Percentiles rank a stretch among this genome's conserved stretches.
phyloP scores from a whole-genome alignment of 192 early-diverging fungal genomes.

The Coemansia javaensis region DNA sequence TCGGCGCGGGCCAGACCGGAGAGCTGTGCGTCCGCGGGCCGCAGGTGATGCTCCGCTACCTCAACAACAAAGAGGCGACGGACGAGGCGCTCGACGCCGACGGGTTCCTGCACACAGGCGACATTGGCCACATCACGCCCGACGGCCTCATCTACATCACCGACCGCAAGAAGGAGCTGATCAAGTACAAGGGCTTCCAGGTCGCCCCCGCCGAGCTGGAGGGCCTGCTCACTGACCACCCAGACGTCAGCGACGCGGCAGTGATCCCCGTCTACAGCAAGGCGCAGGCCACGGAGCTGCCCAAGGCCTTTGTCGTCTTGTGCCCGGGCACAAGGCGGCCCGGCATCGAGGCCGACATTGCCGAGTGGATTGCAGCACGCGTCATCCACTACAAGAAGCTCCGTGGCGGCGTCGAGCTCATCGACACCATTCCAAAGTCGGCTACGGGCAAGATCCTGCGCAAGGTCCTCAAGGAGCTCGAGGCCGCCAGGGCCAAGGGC shows the following conservation, averaged over 20 bases:
- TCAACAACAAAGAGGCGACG: constrained; percentile 76
- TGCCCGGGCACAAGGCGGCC: constrained; percentile 37
- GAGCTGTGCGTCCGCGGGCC: constrained; percentile 85
- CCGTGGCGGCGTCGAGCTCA: constrained; percentile 71
- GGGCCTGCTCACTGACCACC: constrained; percentile 64
- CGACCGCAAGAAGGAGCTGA: constrained; percentile 85
- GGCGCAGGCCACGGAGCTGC: constrained; percentile 63
- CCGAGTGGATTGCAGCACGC: constrained; percentile 54
- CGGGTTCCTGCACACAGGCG: constrained; percentile 80
- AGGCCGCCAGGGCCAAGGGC: constrained; percentile 7
- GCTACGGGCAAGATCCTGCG: constrained; percentile 81
- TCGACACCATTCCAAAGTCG: constrained; percentile 71
- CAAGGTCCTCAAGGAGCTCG: constrained; percentile 53
- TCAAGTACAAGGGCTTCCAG: constrained; percentile 87
- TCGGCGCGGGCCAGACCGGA: constrained; percentile 60
- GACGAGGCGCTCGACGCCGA: constrained; percentile 63
- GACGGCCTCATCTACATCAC: constrained; percentile 59
- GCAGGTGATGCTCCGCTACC: constrained; percentile 85
- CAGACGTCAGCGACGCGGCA: constrained; percentile 61
- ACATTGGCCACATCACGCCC: constrained; percentile 69
- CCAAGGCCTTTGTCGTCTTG: constrained; percentile 75
- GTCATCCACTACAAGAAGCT: constrained; percentile 75
- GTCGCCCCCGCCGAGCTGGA: constrained; percentile 91
- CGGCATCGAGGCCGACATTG: constrained; percentile 31
- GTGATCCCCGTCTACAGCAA: constrained; percentile 63